These are phyloP conservation scores for Leccinum disarticulatum DNA, from an alignment of 768 basidiomycete species.

Conservation along the genomic window DNA sequence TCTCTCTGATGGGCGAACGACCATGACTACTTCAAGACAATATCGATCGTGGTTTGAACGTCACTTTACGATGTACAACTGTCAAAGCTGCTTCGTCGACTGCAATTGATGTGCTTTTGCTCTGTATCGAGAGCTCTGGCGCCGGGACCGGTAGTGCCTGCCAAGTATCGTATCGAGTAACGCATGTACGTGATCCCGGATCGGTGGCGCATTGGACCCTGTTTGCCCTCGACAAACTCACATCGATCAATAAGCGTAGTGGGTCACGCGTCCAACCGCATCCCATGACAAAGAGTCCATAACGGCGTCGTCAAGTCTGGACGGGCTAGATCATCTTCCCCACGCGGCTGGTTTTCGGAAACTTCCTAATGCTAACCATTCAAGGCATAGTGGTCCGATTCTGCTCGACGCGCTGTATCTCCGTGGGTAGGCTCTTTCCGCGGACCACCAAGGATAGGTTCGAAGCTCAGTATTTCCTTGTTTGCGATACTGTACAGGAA, in stretches of 20 bases:
- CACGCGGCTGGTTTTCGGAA: neutral
- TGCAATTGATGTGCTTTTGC: neutral
- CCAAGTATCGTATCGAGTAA: neutral
- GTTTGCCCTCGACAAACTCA: neutral
- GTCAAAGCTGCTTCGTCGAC: neutral
- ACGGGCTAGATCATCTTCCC: neutral
- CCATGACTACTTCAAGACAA: neutral
- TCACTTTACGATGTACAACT: neutral
- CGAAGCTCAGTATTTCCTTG: constrained; percentile 8
- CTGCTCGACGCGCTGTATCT: neutral
- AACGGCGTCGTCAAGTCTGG: neutral
- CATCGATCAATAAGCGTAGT: neutral
- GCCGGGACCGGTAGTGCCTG: neutral
- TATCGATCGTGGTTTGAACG: neutral
- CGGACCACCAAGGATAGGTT: constrained; percentile 10
- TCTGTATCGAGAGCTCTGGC: neutral
- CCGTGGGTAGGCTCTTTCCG: neutral
- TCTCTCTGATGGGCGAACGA: neutral
- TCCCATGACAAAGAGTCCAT: neutral
- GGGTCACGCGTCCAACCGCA: neutral
- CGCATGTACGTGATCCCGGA: neutral
- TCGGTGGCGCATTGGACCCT: neutral
- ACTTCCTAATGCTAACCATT: neutral
- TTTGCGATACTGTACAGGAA: constrained; percentile 2
- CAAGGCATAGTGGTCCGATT: neutral